Evolutionary conservation across 345 rosid genomes (phyloP).

Genomic region (Rubroshorea leprosula): DNA sequence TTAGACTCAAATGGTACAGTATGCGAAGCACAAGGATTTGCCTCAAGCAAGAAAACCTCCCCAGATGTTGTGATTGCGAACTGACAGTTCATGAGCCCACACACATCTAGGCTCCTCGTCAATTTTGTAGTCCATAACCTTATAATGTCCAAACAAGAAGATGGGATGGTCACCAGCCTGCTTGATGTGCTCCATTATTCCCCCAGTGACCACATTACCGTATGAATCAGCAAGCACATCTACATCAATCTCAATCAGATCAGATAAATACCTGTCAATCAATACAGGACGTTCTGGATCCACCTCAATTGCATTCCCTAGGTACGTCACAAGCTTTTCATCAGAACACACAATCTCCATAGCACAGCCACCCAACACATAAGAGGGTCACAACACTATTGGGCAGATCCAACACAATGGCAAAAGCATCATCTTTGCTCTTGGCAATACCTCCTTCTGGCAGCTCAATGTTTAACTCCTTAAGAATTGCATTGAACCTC

Average conservation of each 20-base stretch:
- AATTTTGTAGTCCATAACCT: constrained; percentile 71
- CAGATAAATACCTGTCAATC: constrained; percentile 80
- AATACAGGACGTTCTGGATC: constrained; percentile 92
- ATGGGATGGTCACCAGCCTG: constrained; percentile 84
- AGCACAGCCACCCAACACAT: constrained; percentile 93
- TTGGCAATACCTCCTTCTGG: constrained; percentile 98
- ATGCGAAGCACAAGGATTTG: constrained; percentile 95
- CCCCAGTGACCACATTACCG: constrained; percentile 86
- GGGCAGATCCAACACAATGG: constrained; percentile 79
- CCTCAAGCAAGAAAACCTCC: constrained; percentile 91
- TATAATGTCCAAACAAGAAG: constrained; percentile 70
- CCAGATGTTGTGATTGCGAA: constrained; percentile 77
- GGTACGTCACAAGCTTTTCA: constrained; percentile 63
- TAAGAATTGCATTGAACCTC: constrained; percentile 78
- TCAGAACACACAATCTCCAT: constrained; percentile 91
- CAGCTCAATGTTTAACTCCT: constrained; percentile 77
- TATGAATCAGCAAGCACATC: constrained; percentile 82
- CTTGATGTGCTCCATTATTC: constrained; percentile 99
- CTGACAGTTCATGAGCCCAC: constrained; percentile 97
- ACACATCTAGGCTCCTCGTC: constrained; percentile 73
- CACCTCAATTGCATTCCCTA: constrained; percentile 89
- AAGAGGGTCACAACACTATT: constrained; percentile 91
- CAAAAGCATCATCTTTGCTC: constrained; percentile 77
- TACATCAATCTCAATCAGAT: constrained; percentile 85
- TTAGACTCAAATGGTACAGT: constrained; percentile 96